phyloP scores from a whole-genome alignment of 2,329 filamentous ascomycete species.

The Setomelanomma holmii region DNA sequence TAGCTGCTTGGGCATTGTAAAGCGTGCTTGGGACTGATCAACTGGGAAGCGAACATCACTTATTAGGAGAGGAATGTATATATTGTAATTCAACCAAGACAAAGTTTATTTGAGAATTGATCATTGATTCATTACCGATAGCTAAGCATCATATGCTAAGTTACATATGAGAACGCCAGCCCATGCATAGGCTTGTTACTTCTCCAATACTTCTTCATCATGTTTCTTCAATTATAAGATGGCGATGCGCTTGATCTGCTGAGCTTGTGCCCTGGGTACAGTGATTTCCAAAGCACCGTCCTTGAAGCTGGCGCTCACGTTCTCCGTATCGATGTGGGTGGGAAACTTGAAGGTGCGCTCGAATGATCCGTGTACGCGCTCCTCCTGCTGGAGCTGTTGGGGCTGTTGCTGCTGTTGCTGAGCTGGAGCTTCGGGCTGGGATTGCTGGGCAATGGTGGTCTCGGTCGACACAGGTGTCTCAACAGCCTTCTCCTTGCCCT shows the following conservation, averaged over 20 bases:
- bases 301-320: conserved; percentile 67
- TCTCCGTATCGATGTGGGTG: conserved; percentile 66
- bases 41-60: not conserved
- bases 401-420: conserved; percentile 15
- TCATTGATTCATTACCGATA: conserved; percentile 16
- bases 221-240: conserved; percentile 29
- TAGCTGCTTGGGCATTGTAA: not conserved
- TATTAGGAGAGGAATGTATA: too few species aligned
- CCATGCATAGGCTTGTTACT: conserved; percentile 2
- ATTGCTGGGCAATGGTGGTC: conserved; percentile 24
- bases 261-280: conserved; percentile 66
- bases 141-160: conserved; percentile 18
- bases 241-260: conserved; percentile 33
- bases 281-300: conserved; percentile 70
- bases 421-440: conserved; percentile 22
- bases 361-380: conserved; percentile 72
- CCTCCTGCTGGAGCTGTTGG: conserved; percentile 38
- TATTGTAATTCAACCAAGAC: too few species aligned
- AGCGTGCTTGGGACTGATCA: not conserved
- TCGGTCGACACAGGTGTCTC: conserved; percentile 18
- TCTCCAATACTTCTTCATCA: not conserved
- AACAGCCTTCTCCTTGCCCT: conserved; percentile 40
- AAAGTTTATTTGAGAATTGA: not conserved
- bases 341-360: conserved; percentile 74
- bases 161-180: not conserved